Percentiles rank a stretch among this genome's conserved stretches.
Conservation (phyloP, 768 basidiomycete genomes). For the Naematelia encephala region DNA sequence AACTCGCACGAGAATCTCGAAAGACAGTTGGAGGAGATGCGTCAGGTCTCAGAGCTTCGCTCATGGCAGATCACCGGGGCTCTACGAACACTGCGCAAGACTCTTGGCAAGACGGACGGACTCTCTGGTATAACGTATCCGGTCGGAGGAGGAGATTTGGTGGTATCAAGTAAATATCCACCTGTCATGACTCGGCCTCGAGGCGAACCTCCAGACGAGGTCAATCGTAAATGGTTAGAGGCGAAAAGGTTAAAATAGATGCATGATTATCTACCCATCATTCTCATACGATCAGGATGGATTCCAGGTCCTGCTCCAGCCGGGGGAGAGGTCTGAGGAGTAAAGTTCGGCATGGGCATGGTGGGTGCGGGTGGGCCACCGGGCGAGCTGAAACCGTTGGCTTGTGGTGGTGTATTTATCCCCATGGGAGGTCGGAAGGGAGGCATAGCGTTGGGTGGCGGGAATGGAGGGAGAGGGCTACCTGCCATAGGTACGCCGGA, state of each 20-base stretch:
- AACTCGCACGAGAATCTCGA: constrained; percentile 28
- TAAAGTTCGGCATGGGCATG: constrained; percentile 9
- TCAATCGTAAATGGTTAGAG: constrained; percentile 73
- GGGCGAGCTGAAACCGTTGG: neutral
- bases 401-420: neutral
- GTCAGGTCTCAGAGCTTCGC: constrained; percentile 38
- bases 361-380: constrained; percentile 5
- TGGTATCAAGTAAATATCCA: constrained; percentile 61
- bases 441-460: constrained; percentile 12
- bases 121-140: constrained; percentile 53
- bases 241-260: constrained; percentile 2
- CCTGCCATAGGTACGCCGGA: neutral
- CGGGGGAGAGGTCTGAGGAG: constrained; percentile 10
- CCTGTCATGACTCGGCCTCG: constrained; percentile 66
- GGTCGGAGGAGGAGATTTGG: constrained; percentile 71
- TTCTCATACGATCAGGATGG: constrained; percentile 49
- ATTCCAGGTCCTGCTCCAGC: constrained; percentile 31
- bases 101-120: constrained; percentile 57
- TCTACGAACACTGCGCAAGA: constrained; percentile 63
- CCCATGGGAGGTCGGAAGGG: constrained; percentile 26
- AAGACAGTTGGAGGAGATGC: constrained; percentile 20
- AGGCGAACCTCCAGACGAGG: constrained; percentile 66
- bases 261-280: constrained; percentile 41
- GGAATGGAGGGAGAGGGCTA: neutral
- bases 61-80: constrained; percentile 65